Evolutionary conservation across 257 asterid genomes (phyloP).

Genomic region (Scutellaria galericulata): DNA sequence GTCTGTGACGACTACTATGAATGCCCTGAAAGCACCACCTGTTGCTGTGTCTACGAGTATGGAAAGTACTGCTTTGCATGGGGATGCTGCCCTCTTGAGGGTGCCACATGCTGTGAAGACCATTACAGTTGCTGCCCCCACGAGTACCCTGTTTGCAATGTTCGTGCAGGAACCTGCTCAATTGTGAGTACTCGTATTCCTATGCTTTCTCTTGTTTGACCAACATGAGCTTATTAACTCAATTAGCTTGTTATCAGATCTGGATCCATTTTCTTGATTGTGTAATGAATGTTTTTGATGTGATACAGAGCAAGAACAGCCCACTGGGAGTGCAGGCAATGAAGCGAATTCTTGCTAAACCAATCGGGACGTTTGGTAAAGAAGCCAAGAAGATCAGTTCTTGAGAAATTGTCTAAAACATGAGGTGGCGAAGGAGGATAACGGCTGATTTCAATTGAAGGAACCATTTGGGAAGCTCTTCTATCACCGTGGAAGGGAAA

Average conservation of each 20-base stretch:
- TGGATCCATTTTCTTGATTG: background rate
- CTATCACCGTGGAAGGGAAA: slow-evolving; percentile 15
- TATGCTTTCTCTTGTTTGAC: background rate
- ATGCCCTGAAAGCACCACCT: slow-evolving; percentile 59
- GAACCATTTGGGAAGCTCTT: slow-evolving; percentile 3
- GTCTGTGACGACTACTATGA: slow-evolving; percentile 49
- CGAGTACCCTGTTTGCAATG: slow-evolving; percentile 62
- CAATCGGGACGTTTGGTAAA: slow-evolving; percentile 43
- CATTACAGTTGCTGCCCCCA: slow-evolving; percentile 75
- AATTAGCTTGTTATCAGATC: too few relatives aligned
- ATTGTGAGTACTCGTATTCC: slow-evolving; percentile 38
- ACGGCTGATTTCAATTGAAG: slow-evolving; percentile 17
- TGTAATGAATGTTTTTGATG: background rate
- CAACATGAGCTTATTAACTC: too few relatives aligned
- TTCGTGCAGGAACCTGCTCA: slow-evolving; percentile 57
- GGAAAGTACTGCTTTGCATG: slow-evolving; percentile 51
- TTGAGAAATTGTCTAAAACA: slow-evolving; percentile 30
- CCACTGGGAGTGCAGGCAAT: slow-evolving; percentile 76
- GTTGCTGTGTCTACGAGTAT: slow-evolving; percentile 60
- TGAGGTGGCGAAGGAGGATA: slow-evolving; percentile 26
- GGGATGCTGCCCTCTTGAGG: slow-evolving; percentile 76
- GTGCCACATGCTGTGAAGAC: slow-evolving; percentile 70
- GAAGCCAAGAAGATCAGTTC: slow-evolving; percentile 46
- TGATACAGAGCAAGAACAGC: slow-evolving; percentile 61
- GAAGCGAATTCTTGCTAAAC: slow-evolving; percentile 61